Percentiles rank a stretch among this genome's conserved stretches.
Conservation (phyloP, 225 moss, liverwort and hornwort genomes). For the Pleurozium schreberi region DNA sequence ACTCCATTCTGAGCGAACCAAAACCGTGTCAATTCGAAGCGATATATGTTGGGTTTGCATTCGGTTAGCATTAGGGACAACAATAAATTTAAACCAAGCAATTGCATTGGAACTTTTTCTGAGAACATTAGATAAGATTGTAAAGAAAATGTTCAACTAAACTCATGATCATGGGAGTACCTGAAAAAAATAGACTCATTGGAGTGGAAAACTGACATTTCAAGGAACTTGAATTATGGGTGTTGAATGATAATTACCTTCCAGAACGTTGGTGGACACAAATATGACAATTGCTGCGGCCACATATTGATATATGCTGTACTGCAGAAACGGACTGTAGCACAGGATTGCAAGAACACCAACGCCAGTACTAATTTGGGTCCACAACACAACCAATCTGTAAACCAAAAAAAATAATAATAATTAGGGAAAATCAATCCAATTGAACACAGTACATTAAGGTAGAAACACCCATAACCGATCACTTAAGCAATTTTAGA, state of each 20-base stretch:
- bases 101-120: not conserved
- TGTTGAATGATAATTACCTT: constrained; percentile 23
- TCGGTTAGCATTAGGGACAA: no score
- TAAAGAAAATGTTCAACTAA: not conserved
- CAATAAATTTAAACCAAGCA: not conserved
- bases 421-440: no score
- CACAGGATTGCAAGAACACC: constrained; percentile 36
- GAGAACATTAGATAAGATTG: not conserved
- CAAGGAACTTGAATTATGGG: not conserved
- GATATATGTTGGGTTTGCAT: not conserved
- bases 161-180: not conserved
- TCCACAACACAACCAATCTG: constrained; percentile 47
- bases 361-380: constrained; percentile 30
- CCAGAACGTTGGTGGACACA: constrained; percentile 50
- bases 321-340: constrained; percentile 24
- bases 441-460: no score
- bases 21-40: not conserved
- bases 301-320: constrained; percentile 34
- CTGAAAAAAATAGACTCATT: not conserved
- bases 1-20: not conserved
- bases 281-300: constrained; percentile 33
- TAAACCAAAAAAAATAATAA: no score
- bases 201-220: not conserved
- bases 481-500: no score
- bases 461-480: no score